These are phyloP conservation scores for Friedmanniomyces endolithicus DNA, from an alignment of 495 filamentous ascomycete species.

Conservation along the genomic window DNA sequence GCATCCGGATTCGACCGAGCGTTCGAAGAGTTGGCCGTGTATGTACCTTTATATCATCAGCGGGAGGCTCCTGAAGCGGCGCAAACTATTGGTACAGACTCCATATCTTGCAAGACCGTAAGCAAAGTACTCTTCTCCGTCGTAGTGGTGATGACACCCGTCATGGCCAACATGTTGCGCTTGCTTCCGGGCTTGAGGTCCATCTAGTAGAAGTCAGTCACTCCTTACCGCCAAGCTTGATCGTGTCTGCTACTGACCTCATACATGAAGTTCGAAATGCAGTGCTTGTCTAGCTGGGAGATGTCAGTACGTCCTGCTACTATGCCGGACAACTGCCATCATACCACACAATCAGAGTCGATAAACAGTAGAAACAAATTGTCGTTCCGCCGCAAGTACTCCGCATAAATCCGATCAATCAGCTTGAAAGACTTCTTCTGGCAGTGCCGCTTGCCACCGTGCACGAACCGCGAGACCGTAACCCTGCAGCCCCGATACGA, in stretches of 20 bases:
- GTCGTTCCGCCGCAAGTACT: slow-evolving; percentile 80
- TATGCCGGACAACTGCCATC: too few species aligned
- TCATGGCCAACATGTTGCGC: slow-evolving; percentile 95
- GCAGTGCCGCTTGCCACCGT: slow-evolving; percentile 87
- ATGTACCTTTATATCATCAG: slow-evolving; percentile 44
- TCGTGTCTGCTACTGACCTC: slow-evolving; percentile 33
- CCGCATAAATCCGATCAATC: slow-evolving; percentile 83
- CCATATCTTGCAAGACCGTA: slow-evolving; percentile 92
- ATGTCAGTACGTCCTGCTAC: too few species aligned
- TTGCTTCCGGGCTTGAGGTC: slow-evolving; percentile 90
- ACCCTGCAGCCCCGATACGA: slow-evolving; percentile 69
- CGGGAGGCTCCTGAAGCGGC: not conserved
- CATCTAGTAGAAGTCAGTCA: slow-evolving; percentile 40
- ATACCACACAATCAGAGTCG: slow-evolving; percentile 67
- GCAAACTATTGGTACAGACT: slow-evolving; percentile 27
- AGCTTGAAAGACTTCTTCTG: slow-evolving; percentile 91
- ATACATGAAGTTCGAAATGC: slow-evolving; percentile 96
- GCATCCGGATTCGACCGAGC: slow-evolving; percentile 90
- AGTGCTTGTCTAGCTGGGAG: slow-evolving; percentile 57
- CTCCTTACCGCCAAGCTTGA: not conserved
- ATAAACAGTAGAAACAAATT: slow-evolving; percentile 95
- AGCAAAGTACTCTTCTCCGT: slow-evolving; percentile 80
- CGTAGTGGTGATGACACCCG: slow-evolving; percentile 91
- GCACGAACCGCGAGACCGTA: slow-evolving; percentile 84
- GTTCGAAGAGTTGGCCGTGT: slow-evolving; percentile 93